These are phyloP conservation scores for Alternaria viburni DNA, from an alignment of 2,329 filamentous ascomycete genomes.

Conservation along the genomic window DNA sequence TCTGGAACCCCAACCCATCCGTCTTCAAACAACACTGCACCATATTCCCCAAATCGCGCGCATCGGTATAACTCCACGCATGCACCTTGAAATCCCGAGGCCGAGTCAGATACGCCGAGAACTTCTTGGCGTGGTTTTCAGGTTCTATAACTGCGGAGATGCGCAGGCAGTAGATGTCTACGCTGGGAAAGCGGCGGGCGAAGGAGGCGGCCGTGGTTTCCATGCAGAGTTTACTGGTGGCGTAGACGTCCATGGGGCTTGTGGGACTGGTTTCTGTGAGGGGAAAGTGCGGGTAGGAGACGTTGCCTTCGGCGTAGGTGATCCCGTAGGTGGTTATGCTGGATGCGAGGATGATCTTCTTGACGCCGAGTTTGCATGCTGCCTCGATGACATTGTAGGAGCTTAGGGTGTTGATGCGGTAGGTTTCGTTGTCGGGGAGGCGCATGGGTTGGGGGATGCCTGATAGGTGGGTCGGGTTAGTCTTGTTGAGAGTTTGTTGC, in stretches of 20 bases:
- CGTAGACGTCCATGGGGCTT: conserved; percentile 66
- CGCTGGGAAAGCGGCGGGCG: conserved; percentile 57
- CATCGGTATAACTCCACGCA: conserved; percentile 68
- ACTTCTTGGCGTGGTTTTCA: conserved; percentile 60
- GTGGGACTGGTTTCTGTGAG: conserved; percentile 64
- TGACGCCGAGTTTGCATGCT: conserved; percentile 65
- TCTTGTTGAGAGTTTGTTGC: neutral
- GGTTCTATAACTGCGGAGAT: conserved; percentile 67
- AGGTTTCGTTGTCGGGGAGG: conserved; percentile 65
- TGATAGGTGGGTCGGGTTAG: conserved; percentile 3
- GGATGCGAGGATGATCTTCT: conserved; percentile 66
- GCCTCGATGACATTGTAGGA: conserved; percentile 67
- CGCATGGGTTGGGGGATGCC: conserved; percentile 62
- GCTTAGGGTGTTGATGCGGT: conserved; percentile 48
- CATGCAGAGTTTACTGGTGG: conserved; percentile 64
- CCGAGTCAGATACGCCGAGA: conserved; percentile 54
- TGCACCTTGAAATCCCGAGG: conserved; percentile 61
- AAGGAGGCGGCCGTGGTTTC: conserved; percentile 63
- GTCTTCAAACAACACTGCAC: conserved; percentile 61
- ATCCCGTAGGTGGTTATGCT: conserved; percentile 66
- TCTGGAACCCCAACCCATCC: conserved; percentile 64
- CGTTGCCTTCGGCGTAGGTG: conserved; percentile 62
- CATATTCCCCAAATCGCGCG: conserved; percentile 65
- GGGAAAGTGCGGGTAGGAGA: conserved; percentile 63
- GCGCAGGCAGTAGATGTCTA: conserved; percentile 65